Evolutionary conservation across 257 asterid genomes (phyloP).

Genomic region (Vinca minor): DNA sequence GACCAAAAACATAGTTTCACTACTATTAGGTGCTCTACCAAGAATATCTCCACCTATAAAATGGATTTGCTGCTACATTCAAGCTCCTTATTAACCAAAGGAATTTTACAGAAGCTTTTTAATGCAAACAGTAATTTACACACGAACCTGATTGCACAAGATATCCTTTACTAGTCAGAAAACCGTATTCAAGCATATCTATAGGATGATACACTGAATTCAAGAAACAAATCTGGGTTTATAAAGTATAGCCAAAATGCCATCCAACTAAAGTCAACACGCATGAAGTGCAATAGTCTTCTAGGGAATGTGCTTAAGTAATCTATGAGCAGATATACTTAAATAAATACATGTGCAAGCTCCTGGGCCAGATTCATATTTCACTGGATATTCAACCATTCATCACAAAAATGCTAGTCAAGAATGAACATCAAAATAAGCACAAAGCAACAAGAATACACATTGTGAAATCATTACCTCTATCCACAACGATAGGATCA

Average conservation of each 20-base stretch:
- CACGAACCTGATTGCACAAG: not conserved
- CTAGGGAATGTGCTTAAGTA: not conserved
- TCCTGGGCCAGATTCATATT: not conserved
- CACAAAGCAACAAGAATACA: not conserved
- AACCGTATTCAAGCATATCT: not conserved
- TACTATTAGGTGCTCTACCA: not conserved
- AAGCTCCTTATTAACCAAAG: not conserved
- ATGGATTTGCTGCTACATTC: not conserved
- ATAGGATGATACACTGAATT: not conserved
- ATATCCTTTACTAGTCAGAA: not conserved
- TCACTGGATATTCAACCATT: constrained; percentile 1
- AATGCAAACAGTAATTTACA: not conserved
- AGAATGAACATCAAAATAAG: constrained; percentile 1
- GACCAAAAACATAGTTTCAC: no score
- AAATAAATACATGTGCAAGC: not conserved
- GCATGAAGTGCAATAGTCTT: not conserved
- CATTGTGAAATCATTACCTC: constrained; percentile 47
- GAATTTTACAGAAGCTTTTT: not conserved
- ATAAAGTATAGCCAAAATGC: not conserved
- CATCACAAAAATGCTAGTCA: constrained; percentile 6
- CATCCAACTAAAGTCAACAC: not conserved
- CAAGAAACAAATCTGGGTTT: not conserved
- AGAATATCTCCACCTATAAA: not conserved
- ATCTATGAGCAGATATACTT: not conserved
- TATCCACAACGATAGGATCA: constrained; percentile 77